Evolutionary conservation across 306 rosid genomes (phyloP).

Genomic region (Macrotyloma uniflorum): DNA sequence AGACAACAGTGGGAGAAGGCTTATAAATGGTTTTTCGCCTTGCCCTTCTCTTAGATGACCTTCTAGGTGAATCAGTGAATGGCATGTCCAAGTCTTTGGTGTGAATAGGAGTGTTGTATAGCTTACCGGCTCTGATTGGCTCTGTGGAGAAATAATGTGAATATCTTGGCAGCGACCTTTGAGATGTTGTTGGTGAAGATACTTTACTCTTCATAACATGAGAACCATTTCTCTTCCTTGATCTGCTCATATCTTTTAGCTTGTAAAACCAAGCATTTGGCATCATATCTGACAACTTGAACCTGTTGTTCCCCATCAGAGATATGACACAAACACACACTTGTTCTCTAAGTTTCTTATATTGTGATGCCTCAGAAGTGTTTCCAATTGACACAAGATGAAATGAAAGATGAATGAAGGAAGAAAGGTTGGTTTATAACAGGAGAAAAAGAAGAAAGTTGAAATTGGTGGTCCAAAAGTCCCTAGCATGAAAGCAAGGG

Average conservation of each 20-base stretch:
- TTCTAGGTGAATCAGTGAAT: conserved; percentile 71
- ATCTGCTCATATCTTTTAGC: conserved; percentile 83
- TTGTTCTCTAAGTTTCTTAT: conserved; percentile 22
- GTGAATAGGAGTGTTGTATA: conserved; percentile 50
- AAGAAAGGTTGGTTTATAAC: conserved; percentile 37
- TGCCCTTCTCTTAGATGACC: conserved; percentile 62
- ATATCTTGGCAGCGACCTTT: conserved; percentile 52
- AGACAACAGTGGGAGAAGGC: conserved; percentile 65
- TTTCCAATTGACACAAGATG: conserved; percentile 12
- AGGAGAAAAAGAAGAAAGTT: conserved; percentile 29
- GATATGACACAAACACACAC: conserved; percentile 1
- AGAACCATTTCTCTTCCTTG: conserved; percentile 56
- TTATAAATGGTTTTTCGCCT: conserved; percentile 73
- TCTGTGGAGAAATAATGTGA: conserved; percentile 50
- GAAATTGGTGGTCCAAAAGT: conserved; percentile 47
- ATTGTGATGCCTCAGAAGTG: conserved; percentile 30
- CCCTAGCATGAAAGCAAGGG: conserved; percentile 48
- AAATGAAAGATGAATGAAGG: conserved; percentile 41
- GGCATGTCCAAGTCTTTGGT: conserved; percentile 47
- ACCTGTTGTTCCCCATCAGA: conserved; percentile 82
- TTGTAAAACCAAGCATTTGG: conserved; percentile 99
- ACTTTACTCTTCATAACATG: conserved; percentile 55
- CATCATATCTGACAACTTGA: conserved; percentile 86
- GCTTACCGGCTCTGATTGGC: conserved; percentile 46
- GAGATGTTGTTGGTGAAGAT: conserved; percentile 48